Evolutionary conservation across 2,329 filamentous ascomycete species (phyloP).

Genomic region (Didymella keratinophila): DNA sequence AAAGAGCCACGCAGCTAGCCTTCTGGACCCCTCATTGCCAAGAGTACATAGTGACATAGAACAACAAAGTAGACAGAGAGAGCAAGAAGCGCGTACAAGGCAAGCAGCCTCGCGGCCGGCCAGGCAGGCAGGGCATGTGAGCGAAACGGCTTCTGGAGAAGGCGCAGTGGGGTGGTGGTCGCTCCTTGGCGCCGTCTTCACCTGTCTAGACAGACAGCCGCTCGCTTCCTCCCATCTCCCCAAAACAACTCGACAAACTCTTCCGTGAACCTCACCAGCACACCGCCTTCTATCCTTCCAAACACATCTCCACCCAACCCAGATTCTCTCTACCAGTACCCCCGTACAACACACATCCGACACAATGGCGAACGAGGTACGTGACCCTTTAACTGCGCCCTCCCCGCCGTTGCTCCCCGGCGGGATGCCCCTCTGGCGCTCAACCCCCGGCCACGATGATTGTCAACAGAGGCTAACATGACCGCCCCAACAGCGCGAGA

Average conservation of each 20-base stretch:
- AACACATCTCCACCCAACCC: conserved; percentile 34
- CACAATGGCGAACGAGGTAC: conserved; percentile 71
- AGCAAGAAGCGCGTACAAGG: not conserved
- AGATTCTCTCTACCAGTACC: conserved; percentile 23
- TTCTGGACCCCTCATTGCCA: conserved; percentile 22
- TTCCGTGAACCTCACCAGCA: conserved; percentile 37
- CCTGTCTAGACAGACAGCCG: conserved; percentile 34
- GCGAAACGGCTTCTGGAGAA: conserved; percentile 28
- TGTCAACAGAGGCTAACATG: conserved; percentile 48
- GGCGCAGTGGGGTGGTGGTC: conserved; percentile 33
- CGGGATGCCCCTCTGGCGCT: conserved; percentile 54
- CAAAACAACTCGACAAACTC: conserved; percentile 39
- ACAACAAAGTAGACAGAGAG: not conserved
- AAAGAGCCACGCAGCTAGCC: conserved; percentile 13
- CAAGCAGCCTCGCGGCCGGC: conserved; percentile 15
- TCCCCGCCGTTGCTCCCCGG: conserved; percentile 47
- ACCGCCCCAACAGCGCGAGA: conserved; percentile 56
- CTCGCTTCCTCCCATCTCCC: conserved; percentile 36
- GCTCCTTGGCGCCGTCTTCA: conserved; percentile 26
- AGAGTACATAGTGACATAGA: conserved; percentile 6
- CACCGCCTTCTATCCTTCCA: conserved; percentile 35
- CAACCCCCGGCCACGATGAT: conserved; percentile 41
- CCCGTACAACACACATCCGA: conserved; percentile 27
- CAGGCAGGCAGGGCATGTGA: conserved; percentile 25
- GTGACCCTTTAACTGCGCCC: conserved; percentile 51